These are phyloP conservation scores for Takashimella koratensis DNA, from an alignment of 1,284 basidiomycete genomes.

Conservation along the genomic window DNA sequence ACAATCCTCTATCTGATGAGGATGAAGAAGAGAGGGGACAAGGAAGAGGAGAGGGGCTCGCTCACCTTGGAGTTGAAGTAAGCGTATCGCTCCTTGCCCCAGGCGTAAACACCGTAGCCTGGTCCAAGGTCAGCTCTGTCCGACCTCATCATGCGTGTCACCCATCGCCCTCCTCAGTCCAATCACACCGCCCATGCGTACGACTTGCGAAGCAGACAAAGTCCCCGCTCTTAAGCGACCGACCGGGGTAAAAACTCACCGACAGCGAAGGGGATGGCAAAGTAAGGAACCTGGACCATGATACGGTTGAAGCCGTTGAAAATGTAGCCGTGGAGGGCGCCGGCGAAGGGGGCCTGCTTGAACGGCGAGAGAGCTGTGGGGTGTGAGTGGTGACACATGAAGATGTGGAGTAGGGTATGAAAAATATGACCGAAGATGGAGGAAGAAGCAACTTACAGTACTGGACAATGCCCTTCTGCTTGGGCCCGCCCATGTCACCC, in stretches of 20 bases:
- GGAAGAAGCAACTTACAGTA: constrained; percentile 62
- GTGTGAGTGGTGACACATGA: not conserved
- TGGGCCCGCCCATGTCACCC: constrained; percentile 70
- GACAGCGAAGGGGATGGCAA: constrained; percentile 67
- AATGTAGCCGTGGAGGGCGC: constrained; percentile 69
- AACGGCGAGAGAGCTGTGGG: constrained; percentile 73
- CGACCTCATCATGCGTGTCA: too few relatives aligned
- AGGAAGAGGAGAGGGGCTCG: not conserved
- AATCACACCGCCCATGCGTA: too few relatives aligned
- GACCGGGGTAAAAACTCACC: constrained; percentile 63
- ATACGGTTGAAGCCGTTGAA: constrained; percentile 84
- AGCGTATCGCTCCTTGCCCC: constrained; percentile 62
- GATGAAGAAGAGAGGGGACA: too few relatives aligned
- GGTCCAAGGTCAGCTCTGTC: too few relatives aligned
- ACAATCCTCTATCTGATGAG: too few relatives aligned
- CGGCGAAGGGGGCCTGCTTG: constrained; percentile 67
- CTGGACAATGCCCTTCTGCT: constrained; percentile 71
- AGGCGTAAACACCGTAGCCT: constrained; percentile 82
- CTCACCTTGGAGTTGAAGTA: constrained; percentile 45
- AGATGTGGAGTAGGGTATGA: not conserved
- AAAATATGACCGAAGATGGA: not conserved
- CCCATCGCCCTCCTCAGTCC: too few relatives aligned
- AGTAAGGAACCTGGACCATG: constrained; percentile 71
- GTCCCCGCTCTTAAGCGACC: too few relatives aligned
- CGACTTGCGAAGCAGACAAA: too few relatives aligned